A percentile compares a stretch with the other conserved stretches of the same genome.
Conservation (phyloP, 768 basidiomycete genomes). For the Paxillus ammoniavirescens region DNA sequence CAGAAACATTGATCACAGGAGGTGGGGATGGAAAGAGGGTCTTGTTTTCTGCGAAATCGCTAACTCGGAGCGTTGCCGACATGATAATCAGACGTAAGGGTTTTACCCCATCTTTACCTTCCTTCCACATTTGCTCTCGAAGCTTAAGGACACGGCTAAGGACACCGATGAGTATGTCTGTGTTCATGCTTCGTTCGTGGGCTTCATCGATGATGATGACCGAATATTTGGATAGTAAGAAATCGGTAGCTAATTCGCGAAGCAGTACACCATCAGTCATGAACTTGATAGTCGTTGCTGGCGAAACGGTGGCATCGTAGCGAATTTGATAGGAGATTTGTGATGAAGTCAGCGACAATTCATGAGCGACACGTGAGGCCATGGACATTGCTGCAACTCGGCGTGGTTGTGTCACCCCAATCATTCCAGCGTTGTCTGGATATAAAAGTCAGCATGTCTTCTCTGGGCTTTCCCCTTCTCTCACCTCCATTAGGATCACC, state of each 20-base stretch:
- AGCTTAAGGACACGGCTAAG: slow-evolving; percentile 91
- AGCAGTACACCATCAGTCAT: slow-evolving; percentile 99
- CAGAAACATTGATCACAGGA: slow-evolving; percentile 87
- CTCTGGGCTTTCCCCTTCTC: slow-evolving; percentile 14
- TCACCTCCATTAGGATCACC: slow-evolving; percentile 79
- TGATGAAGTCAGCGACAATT: slow-evolving; percentile 80
- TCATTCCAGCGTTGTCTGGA: slow-evolving; percentile 94
- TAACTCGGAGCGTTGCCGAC: slow-evolving; percentile 95
- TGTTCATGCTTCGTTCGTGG: slow-evolving; percentile 97
- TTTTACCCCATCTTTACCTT: slow-evolving; percentile 70
- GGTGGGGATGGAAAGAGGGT: slow-evolving; percentile 80
- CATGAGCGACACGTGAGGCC: slow-evolving; percentile 89
- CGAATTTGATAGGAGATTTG: slow-evolving; percentile 96
- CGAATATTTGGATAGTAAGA: slow-evolving; percentile 91
- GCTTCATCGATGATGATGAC: slow-evolving; percentile 97
- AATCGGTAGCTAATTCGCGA: slow-evolving; percentile 89
- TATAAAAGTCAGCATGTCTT: slow-evolving; percentile 4
- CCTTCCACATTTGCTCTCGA: slow-evolving; percentile 86
- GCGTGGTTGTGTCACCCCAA: slow-evolving; percentile 95
- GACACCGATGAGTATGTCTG: slow-evolving; percentile 95
- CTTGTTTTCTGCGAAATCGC: slow-evolving; percentile 87
- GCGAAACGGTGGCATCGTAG: slow-evolving; percentile 91
- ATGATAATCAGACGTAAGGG: slow-evolving; percentile 94
- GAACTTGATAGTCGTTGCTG: slow-evolving; percentile 93
- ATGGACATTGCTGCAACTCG: slow-evolving; percentile 97